phyloP scores from a whole-genome alignment of 2,329 filamentous ascomycete genomes.

The Xylariaceae sp. region DNA sequence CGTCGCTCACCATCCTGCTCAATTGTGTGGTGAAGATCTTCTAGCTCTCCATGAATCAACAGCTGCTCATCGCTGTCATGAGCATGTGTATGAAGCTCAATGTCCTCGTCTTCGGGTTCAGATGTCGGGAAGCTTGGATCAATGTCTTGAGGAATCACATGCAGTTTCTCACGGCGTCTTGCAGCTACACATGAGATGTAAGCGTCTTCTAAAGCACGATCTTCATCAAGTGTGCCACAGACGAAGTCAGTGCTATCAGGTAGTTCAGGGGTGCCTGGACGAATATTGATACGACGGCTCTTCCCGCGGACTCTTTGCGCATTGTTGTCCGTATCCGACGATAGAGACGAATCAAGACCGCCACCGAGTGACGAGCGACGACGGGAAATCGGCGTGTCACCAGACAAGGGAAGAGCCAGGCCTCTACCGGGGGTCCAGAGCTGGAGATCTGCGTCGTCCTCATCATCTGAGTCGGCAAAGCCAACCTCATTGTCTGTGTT shows the following conservation, averaged over 20 bases:
- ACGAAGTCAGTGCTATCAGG: constrained; percentile 98
- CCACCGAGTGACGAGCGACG: constrained; percentile 41
- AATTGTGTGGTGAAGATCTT: constrained; percentile 59
- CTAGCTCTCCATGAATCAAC: constrained; percentile 69
- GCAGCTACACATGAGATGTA: constrained; percentile 83
- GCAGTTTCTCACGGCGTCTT: constrained; percentile 75
- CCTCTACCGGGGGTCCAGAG: constrained; percentile 51
- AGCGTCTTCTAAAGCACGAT: constrained; percentile 87
- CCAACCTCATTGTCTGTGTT: constrained; percentile 70
- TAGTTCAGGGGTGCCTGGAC: constrained; percentile 71
- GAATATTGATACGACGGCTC: constrained; percentile 50
- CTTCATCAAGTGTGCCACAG: constrained; percentile 95
- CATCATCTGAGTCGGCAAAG: constrained; percentile 66
- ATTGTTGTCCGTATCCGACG: constrained; percentile 38
- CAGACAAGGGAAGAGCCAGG: constrained; percentile 36
- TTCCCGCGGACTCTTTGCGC: constrained; percentile 31
- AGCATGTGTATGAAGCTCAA: constrained; percentile 59
- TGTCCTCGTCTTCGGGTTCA: constrained; percentile 82
- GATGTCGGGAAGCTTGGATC: constrained; percentile 96
- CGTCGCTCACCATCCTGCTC: constrained; percentile 44
- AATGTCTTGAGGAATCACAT: constrained; percentile 87
- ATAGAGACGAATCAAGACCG: constrained; percentile 60
- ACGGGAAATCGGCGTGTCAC: constrained; percentile 34
- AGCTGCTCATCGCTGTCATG: constrained; percentile 64
- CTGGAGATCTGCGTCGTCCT: constrained; percentile 58